Evolutionary conservation across 1,139 yeast species (phyloP).

Genomic region (Arxiozyma heterogenica): DNA sequence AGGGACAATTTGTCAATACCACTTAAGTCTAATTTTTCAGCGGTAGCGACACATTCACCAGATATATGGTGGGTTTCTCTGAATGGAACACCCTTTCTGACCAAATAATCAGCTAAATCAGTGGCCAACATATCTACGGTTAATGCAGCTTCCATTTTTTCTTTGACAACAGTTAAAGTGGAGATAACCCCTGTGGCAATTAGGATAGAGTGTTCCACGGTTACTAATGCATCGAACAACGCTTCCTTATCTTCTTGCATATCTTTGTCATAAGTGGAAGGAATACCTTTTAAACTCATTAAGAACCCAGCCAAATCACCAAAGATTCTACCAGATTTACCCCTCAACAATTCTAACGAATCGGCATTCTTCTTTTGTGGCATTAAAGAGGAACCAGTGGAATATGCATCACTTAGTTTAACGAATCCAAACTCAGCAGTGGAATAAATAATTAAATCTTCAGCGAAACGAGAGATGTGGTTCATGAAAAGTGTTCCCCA

Average conservation of each 20-base stretch:
- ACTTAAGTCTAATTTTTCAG: conserved; percentile 64
- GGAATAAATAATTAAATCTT: conserved; percentile 89
- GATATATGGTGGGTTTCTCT: conserved; percentile 98
- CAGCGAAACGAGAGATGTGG: conserved; percentile 88
- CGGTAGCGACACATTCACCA: conserved; percentile 89
- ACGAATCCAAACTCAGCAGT: conserved; percentile 96
- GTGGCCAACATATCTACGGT: conserved; percentile 99
- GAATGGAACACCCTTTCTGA: conserved; percentile 95
- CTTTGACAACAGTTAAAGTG: conserved; percentile 62
- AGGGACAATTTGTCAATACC: conserved; percentile 76
- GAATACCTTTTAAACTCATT: conserved; percentile 92
- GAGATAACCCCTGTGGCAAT: conserved; percentile 96
- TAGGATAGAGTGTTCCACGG: conserved; percentile 86
- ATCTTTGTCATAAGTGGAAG: conserved; percentile 95
- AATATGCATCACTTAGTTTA: conserved; percentile 90
- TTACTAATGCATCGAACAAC: conserved; percentile 76
- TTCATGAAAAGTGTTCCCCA: conserved; percentile 96
- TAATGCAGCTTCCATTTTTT: conserved; percentile 74
- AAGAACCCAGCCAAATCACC: conserved; percentile 92
- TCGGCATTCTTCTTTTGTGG: conserved; percentile 99
- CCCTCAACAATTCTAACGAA: conserved; percentile 86
- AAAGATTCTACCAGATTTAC: conserved; percentile 94
- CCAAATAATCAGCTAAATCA: conserved; percentile 94
- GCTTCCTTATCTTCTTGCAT: conserved; percentile 99
- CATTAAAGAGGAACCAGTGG: conserved; percentile 97